A percentile compares a stretch with the other conserved stretches of the same genome.
phyloP scores from a whole-genome alignment of 2,329 filamentous ascomycete species.

The Tolypocladium cylindrosporum region DNA sequence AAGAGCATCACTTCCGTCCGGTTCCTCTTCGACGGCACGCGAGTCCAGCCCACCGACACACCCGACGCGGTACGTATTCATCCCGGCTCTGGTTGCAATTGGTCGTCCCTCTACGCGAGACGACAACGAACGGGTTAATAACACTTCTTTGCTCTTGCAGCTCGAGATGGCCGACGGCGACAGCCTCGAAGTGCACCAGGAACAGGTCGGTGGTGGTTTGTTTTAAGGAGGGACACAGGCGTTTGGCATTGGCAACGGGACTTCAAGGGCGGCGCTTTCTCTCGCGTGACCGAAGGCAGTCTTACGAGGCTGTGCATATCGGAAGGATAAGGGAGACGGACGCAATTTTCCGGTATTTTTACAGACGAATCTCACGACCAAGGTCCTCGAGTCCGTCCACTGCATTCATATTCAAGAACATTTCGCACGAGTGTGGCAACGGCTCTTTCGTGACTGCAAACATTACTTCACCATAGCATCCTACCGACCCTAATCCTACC shows the following conservation, averaged over 20 bases:
- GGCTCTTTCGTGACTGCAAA: neutral
- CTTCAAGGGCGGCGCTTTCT: neutral
- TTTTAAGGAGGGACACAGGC: neutral
- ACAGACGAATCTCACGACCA: neutral
- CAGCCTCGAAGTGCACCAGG: slow-evolving; percentile 93
- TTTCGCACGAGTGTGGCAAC: neutral
- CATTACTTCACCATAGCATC: neutral
- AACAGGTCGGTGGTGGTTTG: slow-evolving; percentile 75
- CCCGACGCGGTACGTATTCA: slow-evolving; percentile 68
- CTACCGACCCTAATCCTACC: neutral
- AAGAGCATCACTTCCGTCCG: slow-evolving; percentile 77
- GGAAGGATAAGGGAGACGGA: neutral
- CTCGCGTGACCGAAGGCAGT: neutral
- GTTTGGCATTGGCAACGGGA: neutral
- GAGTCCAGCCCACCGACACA: slow-evolving; percentile 81
- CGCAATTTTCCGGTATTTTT: neutral
- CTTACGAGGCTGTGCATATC: neutral
- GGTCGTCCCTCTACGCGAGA: no score
- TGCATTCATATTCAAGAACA: neutral
- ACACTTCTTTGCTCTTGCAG: slow-evolving; percentile 32
- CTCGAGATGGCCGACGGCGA: slow-evolving; percentile 96
- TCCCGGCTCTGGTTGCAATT: neutral
- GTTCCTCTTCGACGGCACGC: slow-evolving; percentile 92
- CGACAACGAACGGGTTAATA: neutral
- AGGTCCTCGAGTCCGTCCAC: neutral